Evolutionary conservation across 805 yeast species (phyloP), one percentile per base, ranked within the genome.

Genomic region (Barnettozyma vustinii): DNA sequence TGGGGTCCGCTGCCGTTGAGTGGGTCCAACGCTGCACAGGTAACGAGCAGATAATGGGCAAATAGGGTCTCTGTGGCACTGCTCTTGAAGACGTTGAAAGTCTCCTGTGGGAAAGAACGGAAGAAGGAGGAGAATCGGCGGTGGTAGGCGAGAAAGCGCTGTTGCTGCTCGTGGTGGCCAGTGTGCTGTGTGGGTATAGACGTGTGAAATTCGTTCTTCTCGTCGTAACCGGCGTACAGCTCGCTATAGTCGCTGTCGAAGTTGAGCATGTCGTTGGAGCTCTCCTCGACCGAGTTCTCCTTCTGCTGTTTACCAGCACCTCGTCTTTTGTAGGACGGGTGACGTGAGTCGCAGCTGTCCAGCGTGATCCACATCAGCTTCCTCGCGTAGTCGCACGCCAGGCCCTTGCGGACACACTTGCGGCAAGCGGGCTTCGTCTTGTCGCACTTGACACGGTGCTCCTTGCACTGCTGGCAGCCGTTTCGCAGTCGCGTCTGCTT

Each of bases 401-500:
- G n/a, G 30, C 20, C 19, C n/a, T 44, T 44, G 21, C 51, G 37
- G 5, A 23, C 9, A 32, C 53, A 50, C 13, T 33, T 40, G n/a
- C 42, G 43, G 20, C 53, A 50, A 1, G 16, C n/a, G 12, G 53
- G 53, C 16, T 42, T 50, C 1, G 44, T 26, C 32, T 42, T 44
- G 21, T 50, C 51, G 35, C 53, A 50, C 18, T 47, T 50, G 27
- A 44, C 32, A 10, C 44, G 44, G 19, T 21, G 15, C 12, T 16
- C 33, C 35, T 47, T 50, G 30, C 53, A 50, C 21, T 19, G 45
- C 27, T 50, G 53, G 37, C 53, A 50, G 12, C 53, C 53, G 30
- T 47, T 44, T 15, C 50, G 32, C 8, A 47, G 42, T 5, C 53
- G 42, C 20, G 42, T 44, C 20, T 23, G 37, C 27, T 48, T 48